Evolutionary conservation across 1,284 basidiomycete genomes (phyloP).

Genomic region (Inonotus hispidus): DNA sequence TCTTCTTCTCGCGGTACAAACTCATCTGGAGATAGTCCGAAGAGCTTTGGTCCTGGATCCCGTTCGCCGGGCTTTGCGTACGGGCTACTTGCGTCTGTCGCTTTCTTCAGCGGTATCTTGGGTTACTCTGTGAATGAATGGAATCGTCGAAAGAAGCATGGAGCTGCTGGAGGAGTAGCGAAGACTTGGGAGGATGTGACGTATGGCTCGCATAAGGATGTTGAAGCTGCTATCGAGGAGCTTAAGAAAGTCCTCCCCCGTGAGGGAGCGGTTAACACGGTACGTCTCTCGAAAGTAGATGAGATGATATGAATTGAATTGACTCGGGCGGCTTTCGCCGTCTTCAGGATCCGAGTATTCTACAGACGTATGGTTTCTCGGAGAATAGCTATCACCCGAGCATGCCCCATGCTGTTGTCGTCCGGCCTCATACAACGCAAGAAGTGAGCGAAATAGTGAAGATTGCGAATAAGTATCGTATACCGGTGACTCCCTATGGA

Average conservation of each 20-base stretch:
- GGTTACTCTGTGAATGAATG: constrained; percentile 15
- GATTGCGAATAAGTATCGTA: constrained; percentile 48
- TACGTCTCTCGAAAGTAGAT: not conserved
- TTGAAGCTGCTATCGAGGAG: constrained; percentile 50
- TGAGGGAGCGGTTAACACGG: constrained; percentile 40
- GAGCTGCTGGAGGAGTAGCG: not conserved
- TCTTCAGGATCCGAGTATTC: constrained; percentile 34
- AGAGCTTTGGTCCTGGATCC: not conserved
- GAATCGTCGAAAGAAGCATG: not conserved
- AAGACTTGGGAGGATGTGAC: constrained; percentile 10
- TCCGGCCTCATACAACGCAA: constrained; percentile 43
- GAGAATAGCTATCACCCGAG: constrained; percentile 63
- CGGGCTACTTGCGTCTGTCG: constrained; percentile 13
- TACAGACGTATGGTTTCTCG: constrained; percentile 57
- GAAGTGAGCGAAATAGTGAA: constrained; percentile 56
- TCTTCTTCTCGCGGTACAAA: not conserved
- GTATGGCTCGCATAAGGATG: constrained; percentile 43
- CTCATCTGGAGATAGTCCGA: not conserved
- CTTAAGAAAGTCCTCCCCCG: constrained; percentile 44
- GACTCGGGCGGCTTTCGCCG: not conserved
- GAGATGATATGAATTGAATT: too few relatives aligned
- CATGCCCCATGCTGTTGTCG: constrained; percentile 61
- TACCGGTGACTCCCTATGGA: constrained; percentile 53
- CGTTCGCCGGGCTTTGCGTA: constrained; percentile 5
- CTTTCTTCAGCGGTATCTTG: constrained; percentile 13